These are phyloP conservation scores for Crithidia acanthocephali DNA, from an alignment of 208 protist genomes.

Conservation along the genomic window DNA sequence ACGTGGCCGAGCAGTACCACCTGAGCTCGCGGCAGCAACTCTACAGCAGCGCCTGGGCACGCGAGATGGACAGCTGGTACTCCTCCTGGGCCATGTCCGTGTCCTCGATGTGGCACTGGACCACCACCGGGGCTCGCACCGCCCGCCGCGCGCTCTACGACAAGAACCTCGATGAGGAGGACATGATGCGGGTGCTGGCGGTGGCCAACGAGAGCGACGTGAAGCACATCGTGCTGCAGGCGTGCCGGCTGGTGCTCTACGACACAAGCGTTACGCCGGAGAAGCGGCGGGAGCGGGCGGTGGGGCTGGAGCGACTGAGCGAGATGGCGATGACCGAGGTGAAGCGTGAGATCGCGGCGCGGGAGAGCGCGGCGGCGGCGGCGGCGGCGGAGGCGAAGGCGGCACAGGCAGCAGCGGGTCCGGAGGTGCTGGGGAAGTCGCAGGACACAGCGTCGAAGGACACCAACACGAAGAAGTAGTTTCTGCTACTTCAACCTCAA, in stretches of 20 bases:
- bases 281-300: conserved; percentile 33
- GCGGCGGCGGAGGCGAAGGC: no score
- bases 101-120: conserved; percentile 36
- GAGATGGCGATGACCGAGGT: conserved; percentile 38
- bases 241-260: conserved; percentile 45
- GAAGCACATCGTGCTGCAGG: conserved; percentile 42
- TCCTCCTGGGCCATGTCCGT: conserved; percentile 35
- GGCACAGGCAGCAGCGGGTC: background rate
- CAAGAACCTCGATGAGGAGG: conserved; percentile 42
- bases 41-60: conserved; percentile 26
- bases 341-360: conserved; percentile 25
- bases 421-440: background rate
- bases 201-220: conserved; percentile 47
- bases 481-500: no score
- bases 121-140: conserved; percentile 17
- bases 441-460: no score
- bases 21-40: conserved; percentile 50
- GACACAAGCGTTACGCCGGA: conserved; percentile 42
- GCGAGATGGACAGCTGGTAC: conserved; percentile 57
- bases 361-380: background rate
- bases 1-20: conserved; percentile 62
- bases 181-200: conserved; percentile 39
- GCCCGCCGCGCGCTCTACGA: conserved; percentile 22
- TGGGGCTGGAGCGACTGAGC: conserved; percentile 32
- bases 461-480: no score